Evolutionary conservation across 208 protist species (phyloP).

Genomic region (Angomonas deanei): DNA sequence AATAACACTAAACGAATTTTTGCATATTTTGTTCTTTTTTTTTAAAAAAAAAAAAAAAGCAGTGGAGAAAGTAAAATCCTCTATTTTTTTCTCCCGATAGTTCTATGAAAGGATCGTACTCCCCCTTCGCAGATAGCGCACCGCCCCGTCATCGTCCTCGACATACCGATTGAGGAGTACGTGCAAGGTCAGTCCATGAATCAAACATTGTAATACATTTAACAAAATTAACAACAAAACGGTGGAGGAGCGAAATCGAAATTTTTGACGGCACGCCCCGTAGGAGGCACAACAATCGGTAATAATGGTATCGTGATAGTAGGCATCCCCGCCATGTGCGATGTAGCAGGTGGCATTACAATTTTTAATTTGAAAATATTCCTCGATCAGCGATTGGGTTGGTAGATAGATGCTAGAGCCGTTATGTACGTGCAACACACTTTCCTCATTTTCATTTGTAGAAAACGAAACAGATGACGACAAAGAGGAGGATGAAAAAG

Average conservation of each 20-base stretch:
- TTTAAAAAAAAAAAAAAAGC: constrained; percentile 1
- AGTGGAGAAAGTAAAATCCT: neutral
- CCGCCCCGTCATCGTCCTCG: constrained; percentile 23
- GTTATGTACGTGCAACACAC: constrained; percentile 15
- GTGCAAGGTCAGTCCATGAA: constrained; percentile 24
- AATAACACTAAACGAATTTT: constrained; percentile 1
- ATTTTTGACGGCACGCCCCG: constrained; percentile 39
- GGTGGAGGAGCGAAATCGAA: constrained; percentile 37
- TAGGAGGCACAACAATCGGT: constrained; percentile 44
- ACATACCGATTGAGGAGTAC: constrained; percentile 24
- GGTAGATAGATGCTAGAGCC: constrained; percentile 31
- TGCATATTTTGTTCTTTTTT: neutral
- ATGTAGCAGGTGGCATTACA: constrained; percentile 32
- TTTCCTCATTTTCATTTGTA: neutral
- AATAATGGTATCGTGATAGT: constrained; percentile 12
- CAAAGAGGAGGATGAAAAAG: too few relatives aligned
- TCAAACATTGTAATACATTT: constrained; percentile 14
- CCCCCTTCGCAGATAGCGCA: constrained; percentile 13
- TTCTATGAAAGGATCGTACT: neutral
- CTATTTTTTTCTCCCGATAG: neutral
- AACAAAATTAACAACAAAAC: constrained; percentile 37
- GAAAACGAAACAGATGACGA: too few relatives aligned
- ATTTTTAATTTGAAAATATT: constrained; percentile 27
- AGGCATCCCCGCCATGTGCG: neutral
- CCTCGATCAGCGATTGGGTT: constrained; percentile 15